Evolutionary conservation across 805 yeast genomes (phyloP), one percentile per base, ranked within the genome.

Genomic region (Lachancea cidri): DNA sequence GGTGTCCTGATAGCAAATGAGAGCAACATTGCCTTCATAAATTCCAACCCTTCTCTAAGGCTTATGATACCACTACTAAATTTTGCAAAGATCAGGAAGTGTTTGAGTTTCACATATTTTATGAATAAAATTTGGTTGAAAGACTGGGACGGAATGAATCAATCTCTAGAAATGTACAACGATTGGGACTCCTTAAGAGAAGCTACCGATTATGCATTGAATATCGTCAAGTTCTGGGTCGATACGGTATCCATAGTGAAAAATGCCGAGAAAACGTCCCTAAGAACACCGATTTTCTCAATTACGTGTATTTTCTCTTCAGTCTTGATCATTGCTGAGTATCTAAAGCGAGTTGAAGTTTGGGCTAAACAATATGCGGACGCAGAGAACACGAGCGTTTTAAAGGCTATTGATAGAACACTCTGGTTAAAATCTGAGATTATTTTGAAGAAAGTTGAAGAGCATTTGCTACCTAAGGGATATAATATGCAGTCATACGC

Each of bases 201-300:
- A 53, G 75, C 84, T 7, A 70, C 81, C 2, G 70, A 69, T 32
- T 73, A 76, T 49, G 74, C 81, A 1, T 54, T 80, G 33, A 79
- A 73, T 45, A 74, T 83, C 20, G 66, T 84, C 41, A 74, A 79
- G 44, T 64, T 83, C 31, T 84, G 93, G 94, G 76, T 77, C 36
- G 83, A 79, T 47, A 77, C 81, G 37, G 79, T 81, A n/a, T 73
- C 82, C 2, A 75, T 79, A 37, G 74, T 73, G 20, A 74, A 75
- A 39, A 83, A 81, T 56, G 79, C 83, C 1, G 81, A 77, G 47
- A 75, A 77, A 55, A 77, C 84, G 0, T 77, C 86, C 1, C 71
- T 82, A 24, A 67, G 87, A 48, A 82, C 91, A 0, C 93, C 93
- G 1, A 83, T 83, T 19, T 83, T 81, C 58, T 81, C 84, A 53